Evolutionary conservation across 1,284 basidiomycete species (phyloP), one percentile per base, ranked within the genome.

Genomic region (Microbotryum lychnidis-dioicae): DNA sequence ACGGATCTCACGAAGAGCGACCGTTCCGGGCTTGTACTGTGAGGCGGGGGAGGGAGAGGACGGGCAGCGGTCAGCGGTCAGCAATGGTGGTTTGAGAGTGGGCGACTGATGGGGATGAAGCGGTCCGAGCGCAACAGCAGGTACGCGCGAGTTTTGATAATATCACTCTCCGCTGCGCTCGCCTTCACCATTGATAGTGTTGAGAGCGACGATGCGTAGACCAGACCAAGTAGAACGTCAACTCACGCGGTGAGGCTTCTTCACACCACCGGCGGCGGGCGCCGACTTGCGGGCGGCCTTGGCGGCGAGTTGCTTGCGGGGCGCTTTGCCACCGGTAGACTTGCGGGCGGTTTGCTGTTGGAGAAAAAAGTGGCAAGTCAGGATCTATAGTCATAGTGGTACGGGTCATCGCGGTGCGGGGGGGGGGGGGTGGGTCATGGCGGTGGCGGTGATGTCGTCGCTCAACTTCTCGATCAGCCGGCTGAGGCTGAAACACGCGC

Each of bases 241-340:
- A 42, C 37, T 42, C 37, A 42, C 37, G 4, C 69, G 66, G 62
- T 70, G 70, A 54, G 70, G 70, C 84, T 91, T 91, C 88, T 92
- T 91, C 70, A 91, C 91, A 83, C 91, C 91, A 79, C 90, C 90
- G 70, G 90, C 87, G 62, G 87, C 83, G 66, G 87, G 83, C 51
- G 83, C 75, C 54, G 77, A 82, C 79, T 78, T 78, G 61, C 78
- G 75, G 53, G 85, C 82, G 57, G 82, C 82, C 79, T 90, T 91
- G 73, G 89, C 86, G 73, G 89, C 88, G 66, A 91, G 83, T 77
- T 91, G 89, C 78, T 91, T 91, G 78, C 89, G 87, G 60, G 89
- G 89, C 2, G 87, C 88, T 79, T 74, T 75, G 74, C 81, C 87
- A 82, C 87, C 86, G 69, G 89, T 90, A 57, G 88, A 87, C 78